Percentiles rank a stretch among this genome's conserved stretches.
phyloP scores from a whole-genome alignment of 768 basidiomycete species.

The Amanita pseudoporphyria region DNA sequence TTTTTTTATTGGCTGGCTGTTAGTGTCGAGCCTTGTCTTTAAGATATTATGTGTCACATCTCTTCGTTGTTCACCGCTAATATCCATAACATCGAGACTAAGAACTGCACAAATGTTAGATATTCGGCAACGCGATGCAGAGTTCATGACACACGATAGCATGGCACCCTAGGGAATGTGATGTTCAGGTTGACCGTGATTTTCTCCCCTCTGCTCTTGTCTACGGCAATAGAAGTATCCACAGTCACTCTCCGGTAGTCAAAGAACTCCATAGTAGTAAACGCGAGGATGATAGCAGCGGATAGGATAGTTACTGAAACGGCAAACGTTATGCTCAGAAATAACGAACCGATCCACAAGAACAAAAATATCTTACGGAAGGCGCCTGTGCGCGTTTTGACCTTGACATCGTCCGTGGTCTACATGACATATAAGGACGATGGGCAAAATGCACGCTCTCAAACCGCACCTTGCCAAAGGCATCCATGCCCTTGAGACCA shows the following conservation, averaged over 20 bases:
- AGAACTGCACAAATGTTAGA: slow-evolving; percentile 48
- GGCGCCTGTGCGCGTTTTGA: slow-evolving; percentile 93
- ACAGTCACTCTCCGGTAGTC: slow-evolving; percentile 85
- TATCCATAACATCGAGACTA: slow-evolving; percentile 96
- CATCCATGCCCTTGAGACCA: slow-evolving; percentile 86
- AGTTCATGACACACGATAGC: slow-evolving; percentile 66
- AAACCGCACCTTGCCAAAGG: slow-evolving; percentile 88
- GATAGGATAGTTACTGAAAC: slow-evolving; percentile 84
- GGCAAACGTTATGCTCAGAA: slow-evolving; percentile 5
- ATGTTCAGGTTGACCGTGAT: slow-evolving; percentile 86
- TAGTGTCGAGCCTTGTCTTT: slow-evolving; percentile 65
- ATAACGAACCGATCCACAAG: neutral
- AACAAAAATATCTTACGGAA: slow-evolving; percentile 48
- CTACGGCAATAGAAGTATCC: slow-evolving; percentile 90
- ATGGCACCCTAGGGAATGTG: slow-evolving; percentile 94
- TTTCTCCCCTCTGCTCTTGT: slow-evolving; percentile 91
- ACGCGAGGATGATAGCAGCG: slow-evolving; percentile 83
- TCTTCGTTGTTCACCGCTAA: slow-evolving; percentile 89
- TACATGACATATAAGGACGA: slow-evolving; percentile 19
- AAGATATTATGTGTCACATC: slow-evolving; percentile 84
- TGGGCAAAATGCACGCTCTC: neutral
- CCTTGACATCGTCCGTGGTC: slow-evolving; percentile 99
- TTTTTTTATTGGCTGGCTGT: slow-evolving; percentile 50
- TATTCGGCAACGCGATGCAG: slow-evolving; percentile 4
- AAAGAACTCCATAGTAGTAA: slow-evolving; percentile 90